These are phyloP conservation scores for Hygrophoropsis aurantiaca DNA, from an alignment of 768 basidiomycete genomes.

Conservation along the genomic window DNA sequence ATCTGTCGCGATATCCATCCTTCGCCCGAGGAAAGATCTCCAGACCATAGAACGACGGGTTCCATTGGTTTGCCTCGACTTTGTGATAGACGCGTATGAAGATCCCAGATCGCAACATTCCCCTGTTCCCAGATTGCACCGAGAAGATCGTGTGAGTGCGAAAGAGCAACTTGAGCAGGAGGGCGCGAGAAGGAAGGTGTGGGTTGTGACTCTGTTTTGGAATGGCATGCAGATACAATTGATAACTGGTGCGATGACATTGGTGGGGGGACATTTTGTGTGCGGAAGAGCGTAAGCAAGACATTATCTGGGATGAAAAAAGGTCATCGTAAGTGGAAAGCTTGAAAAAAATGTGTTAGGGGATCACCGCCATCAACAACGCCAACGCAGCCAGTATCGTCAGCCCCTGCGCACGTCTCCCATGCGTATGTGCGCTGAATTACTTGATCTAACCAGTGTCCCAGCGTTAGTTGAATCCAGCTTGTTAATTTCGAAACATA, in stretches of 20 bases:
- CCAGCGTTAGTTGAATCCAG: background rate
- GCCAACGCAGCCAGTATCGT: conserved; percentile 82
- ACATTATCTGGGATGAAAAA: conserved; percentile 52
- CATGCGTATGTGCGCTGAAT: conserved; percentile 68
- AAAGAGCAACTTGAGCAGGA: conserved; percentile 70
- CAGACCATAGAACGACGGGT: conserved; percentile 42
- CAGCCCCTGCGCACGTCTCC: conserved; percentile 77
- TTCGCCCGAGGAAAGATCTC: conserved; percentile 9
- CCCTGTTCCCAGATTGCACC: conserved; percentile 75
- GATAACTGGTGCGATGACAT: conserved; percentile 71
- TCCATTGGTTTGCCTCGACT: conserved; percentile 61
- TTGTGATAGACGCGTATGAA: conserved; percentile 60
- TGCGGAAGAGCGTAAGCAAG: conserved; percentile 89
- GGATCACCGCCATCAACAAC: conserved; percentile 85
- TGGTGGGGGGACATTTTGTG: conserved; percentile 97
- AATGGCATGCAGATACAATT: conserved; percentile 14
- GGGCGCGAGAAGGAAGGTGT: conserved; percentile 25
- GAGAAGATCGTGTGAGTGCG: conserved; percentile 53
- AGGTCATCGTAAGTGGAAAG: conserved; percentile 2
- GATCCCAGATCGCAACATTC: conserved; percentile 63
- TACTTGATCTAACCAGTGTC: conserved; percentile 41
- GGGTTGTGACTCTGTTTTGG: background rate
- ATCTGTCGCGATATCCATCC: conserved; percentile 30
- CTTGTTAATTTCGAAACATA: conserved; percentile 33
- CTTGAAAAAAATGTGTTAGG: background rate